Conservation (phyloP, 179 eudicot species). For the Silene vulgaris region DNA sequence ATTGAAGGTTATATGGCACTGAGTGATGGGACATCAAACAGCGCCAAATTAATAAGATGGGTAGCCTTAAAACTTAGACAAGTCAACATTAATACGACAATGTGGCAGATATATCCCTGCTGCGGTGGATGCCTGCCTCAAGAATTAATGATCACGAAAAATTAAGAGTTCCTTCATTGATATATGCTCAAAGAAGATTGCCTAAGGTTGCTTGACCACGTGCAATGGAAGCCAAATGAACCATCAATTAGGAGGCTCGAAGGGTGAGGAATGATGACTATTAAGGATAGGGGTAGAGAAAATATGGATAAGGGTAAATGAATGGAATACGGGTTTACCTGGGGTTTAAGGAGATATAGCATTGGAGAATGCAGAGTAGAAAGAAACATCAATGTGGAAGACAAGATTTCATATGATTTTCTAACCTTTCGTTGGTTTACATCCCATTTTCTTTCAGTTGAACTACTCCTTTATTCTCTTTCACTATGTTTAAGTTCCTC, state of each 20-base stretch:
- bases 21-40: constrained; percentile 2
- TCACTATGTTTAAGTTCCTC: neutral
- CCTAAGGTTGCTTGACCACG: neutral
- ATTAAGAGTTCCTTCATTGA: neutral
- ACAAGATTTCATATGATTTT: neutral
- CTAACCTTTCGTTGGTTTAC: neutral
- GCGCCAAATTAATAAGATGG: neutral
- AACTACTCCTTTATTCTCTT: neutral
- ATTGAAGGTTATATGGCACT: neutral
- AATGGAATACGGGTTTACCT: neutral
- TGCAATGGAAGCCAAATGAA: neutral
- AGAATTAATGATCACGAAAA: neutral
- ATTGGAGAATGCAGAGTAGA: neutral
- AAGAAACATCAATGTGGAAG: neutral
- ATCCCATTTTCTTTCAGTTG: neutral
- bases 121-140: neutral
- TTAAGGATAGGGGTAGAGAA: neutral
- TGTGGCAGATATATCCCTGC: neutral
- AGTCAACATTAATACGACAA: neutral
- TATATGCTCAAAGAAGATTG: neutral
- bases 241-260: neutral
- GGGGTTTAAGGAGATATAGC: neutral
- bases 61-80: too few species aligned
- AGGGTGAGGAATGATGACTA: neutral
- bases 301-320: neutral